Conservation (phyloP, 139 green algal species). For the Nannochloris sp. region DNA sequence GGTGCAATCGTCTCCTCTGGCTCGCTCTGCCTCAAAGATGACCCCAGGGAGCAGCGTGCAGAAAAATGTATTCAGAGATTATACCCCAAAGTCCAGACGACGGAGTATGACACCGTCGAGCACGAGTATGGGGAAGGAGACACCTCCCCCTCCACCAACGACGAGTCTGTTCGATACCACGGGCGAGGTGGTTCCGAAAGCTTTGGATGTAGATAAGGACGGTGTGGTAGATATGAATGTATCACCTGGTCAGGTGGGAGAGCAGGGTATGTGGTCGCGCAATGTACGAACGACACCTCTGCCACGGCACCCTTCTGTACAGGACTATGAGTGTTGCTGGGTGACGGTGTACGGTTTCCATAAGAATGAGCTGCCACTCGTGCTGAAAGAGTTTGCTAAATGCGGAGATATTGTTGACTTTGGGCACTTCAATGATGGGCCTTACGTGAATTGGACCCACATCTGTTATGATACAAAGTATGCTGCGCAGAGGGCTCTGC, state of each 20-base stretch:
- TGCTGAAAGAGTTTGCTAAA: conserved; percentile 40
- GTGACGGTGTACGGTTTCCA: conserved; percentile 50
- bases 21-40: neutral
- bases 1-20: neutral
- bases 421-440: conserved; percentile 25
- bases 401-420: conserved; percentile 34
- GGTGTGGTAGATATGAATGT: conserved; percentile 1
- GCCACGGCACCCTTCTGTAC: conserved; percentile 8
- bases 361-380: conserved; percentile 8
- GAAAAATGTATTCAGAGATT: neutral
- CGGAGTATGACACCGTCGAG: conserved; percentile 38
- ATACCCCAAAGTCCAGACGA: conserved; percentile 24
- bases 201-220: neutral
- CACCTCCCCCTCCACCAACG: conserved; percentile 26
- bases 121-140: conserved; percentile 19
- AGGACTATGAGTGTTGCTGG: conserved; percentile 24
- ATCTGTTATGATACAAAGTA: conserved; percentile 43
- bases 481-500: conserved; percentile 33
- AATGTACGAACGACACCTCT: neutral
- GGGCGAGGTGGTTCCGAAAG: neutral
- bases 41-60: neutral
- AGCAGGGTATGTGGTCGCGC: neutral
- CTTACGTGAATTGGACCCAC: conserved; percentile 42
- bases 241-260: neutral
- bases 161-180: conserved; percentile 25